Conservation (phyloP, 495 filamentous ascomycete genomes). For the Arthonia radiata region DNA sequence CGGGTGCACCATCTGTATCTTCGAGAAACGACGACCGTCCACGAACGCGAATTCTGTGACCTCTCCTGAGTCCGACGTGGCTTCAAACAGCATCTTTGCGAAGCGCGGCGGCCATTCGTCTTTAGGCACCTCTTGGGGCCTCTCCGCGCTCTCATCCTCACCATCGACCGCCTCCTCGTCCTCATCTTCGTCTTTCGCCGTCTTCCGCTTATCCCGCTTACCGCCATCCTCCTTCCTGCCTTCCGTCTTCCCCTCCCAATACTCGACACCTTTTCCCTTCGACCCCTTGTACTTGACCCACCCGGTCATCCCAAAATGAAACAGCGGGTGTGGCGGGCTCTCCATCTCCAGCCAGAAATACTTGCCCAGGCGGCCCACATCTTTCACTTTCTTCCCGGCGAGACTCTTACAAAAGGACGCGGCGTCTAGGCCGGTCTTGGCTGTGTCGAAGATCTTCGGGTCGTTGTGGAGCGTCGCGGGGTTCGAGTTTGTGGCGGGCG, state of each 20-base stretch:
- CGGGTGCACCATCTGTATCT: conserved; percentile 65
- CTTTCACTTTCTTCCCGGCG: conserved; percentile 48
- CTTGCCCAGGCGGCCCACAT: conserved; percentile 70
- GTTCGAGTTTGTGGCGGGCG: too few species aligned
- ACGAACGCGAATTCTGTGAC: conserved; percentile 67
- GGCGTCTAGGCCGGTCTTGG: conserved; percentile 62
- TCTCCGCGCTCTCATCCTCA: conserved; percentile 8
- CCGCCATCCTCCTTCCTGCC: neutral
- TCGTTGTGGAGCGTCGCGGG: too few species aligned
- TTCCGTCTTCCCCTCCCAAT: neutral
- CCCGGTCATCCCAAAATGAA: conserved; percentile 69
- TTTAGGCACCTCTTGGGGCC: conserved; percentile 28
- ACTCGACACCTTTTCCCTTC: neutral
- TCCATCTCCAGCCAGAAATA: conserved; percentile 74
- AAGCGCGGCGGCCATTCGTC: conserved; percentile 68
- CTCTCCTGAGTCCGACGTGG: conserved; percentile 28
- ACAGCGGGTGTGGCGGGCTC: conserved; percentile 58
- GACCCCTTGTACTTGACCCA: neutral
- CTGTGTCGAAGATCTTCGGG: conserved; percentile 51
- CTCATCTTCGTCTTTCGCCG: conserved; percentile 28
- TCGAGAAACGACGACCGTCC: conserved; percentile 48
- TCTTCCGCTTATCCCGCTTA: conserved; percentile 8
- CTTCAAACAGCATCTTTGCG: conserved; percentile 63
- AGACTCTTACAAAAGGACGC: conserved; percentile 45
- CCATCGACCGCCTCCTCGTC: conserved; percentile 4